Base-by-base conservation (phyloP, 768 basidiomycete species). In the Suillus subluteus region DNA sequence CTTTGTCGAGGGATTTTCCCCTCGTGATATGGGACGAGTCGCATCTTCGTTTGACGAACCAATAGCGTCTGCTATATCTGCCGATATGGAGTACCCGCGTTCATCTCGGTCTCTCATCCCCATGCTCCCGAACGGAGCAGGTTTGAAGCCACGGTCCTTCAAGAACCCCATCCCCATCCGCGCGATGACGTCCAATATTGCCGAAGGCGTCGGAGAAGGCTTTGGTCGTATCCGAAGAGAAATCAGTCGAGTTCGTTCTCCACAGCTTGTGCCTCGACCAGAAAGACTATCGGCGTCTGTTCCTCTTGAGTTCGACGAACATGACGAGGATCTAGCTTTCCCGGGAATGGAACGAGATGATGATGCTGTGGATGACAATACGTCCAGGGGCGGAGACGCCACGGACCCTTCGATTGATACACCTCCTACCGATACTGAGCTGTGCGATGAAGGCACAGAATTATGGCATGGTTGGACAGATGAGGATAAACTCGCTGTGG, bases 121-220 rank as follows among this genome's bases (percentile, higher is more conserved):
- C 0, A 92, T 93, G 87, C 82, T 91, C 44, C 94, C 94, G 0
- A 96, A 96, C 69, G 93, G 92, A 21, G 73, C 74, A 8, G 72
- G 76, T 4, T 79, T 80, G 62, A 79, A 79, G 4, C 81, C 84
- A 64, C 76, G 81, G 23, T 72, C 73, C 4, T 74, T 76, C 35
- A 76, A 73, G 59, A 82, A 81, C 61, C 77, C 87, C 6, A 88
- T 91, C 8, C 88, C 88, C 1, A 88, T 90, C 30, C 80, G 87
- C 6, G 81, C 80, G 16, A 82, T 88, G 65, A 80, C 86, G 21
- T 76, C 76, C 8, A 85, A 82, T 2, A 73, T 87, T 48, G 82
- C 81, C 5, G 85, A 86, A 61, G 85, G 83, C 38, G 83, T 92
- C 74, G 84, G 82, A 9, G 89, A 86, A 73, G 83, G 90, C 0